Evolutionary conservation across 106 monocot species (phyloP).

Genomic region (Ottelia alismoides): DNA sequence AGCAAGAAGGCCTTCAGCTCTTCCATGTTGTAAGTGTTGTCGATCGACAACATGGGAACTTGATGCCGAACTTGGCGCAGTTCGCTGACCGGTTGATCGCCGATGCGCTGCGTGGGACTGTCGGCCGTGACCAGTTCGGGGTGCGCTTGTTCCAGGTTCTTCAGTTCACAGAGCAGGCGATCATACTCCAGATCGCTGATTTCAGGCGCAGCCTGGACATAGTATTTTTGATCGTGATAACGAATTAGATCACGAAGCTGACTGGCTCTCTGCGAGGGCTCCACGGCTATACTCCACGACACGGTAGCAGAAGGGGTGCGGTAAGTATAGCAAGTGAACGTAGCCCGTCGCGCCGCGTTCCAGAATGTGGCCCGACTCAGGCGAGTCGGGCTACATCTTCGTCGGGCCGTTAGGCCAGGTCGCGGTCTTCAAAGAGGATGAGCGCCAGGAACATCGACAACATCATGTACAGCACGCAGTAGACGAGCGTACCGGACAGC

Average conservation of each 20-base stretch:
- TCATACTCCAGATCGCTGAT: not conserved
- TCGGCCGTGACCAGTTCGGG: not conserved
- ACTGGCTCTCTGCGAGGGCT: no score
- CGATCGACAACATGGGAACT: not conserved
- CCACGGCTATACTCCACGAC: no score
- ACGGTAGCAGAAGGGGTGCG: no score
- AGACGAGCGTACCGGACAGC: no score
- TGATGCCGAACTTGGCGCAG: not conserved
- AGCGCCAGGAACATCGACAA: no score
- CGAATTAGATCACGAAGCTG: not conserved
- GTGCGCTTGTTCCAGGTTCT: not conserved
- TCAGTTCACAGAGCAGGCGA: not conserved
- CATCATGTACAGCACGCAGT: no score
- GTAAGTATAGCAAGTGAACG: no score
- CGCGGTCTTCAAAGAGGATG: no score
- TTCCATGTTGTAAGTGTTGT: not conserved
- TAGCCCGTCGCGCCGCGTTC: no score
- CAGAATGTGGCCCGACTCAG: no score
- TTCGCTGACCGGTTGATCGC: not conserved
- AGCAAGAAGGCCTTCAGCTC: not conserved
- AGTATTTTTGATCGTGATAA: not conserved
- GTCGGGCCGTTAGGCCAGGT: no score
- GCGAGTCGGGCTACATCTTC: no score
- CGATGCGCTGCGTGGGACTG: not conserved
- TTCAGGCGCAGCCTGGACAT: not conserved